Base-by-base conservation (phyloP, 768 basidiomycete species). In the Russula lepida region DNA sequence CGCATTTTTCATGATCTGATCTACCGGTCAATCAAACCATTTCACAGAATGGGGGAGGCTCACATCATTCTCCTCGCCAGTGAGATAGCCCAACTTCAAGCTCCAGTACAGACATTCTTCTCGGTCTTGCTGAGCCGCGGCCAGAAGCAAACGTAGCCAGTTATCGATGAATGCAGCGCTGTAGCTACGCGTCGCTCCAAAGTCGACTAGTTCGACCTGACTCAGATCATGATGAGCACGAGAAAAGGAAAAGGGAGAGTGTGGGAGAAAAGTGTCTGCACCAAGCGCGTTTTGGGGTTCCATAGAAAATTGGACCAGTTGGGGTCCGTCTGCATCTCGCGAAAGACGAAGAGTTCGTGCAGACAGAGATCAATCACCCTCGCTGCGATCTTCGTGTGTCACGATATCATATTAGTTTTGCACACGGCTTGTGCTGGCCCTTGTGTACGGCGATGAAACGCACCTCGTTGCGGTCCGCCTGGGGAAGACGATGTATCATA, bases 251-350 rank as follows among this genome's bases (percentile, higher is more conserved):
- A 27, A 21, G 43, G 32, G 23, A n/a, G 13, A 52, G 30, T 6
- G 19, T n/a, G 43, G 32, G n/a, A n/a, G n/a, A n/a, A 17, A 17
- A 12, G n/a, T 15, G 21, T 6, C 64, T 70, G 27, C 21, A 86
- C 89, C 78, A 85, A 82, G 46, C 80, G 78, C 1, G 84, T 84
- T 3, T 74, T 61, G 0, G 77, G 67, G 71, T 94, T 88, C 85
- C 90, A 98, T 25, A 99, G 76, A 75, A 99, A 98, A 72, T 98
- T 98, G 9, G 92, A 89, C 90, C 92, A 98, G 68, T 99, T 98
- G 3, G 97, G 97, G 70, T 99, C 95, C 0, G 95, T 99, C 72
- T 98, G 97, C 97, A 99, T 98, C 46, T 88, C 73, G 32, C 89
- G 78, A 76, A 97, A 95, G 62, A 85, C 78, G 71, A 98, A 97